phyloP scores from a whole-genome alignment of 1,284 basidiomycete species.

The Tilletia setariae region DNA sequence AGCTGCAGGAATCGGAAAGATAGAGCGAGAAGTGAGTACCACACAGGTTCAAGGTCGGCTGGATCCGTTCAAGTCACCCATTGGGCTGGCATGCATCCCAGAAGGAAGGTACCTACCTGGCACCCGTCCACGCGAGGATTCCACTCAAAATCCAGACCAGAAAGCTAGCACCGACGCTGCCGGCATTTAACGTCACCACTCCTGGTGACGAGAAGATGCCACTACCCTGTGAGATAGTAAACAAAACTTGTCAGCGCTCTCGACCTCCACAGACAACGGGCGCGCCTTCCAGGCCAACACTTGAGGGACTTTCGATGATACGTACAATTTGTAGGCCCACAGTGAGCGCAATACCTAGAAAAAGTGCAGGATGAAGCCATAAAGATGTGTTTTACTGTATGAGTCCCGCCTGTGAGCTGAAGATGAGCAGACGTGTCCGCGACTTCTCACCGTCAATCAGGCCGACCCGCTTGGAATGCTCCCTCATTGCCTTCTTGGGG shows the following conservation, averaged over 20 bases:
- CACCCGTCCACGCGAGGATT: constrained; percentile 49
- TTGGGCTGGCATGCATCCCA: neutral
- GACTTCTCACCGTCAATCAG: constrained; percentile 23
- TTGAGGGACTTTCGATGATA: neutral
- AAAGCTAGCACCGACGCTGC: constrained; percentile 44
- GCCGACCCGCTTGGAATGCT: neutral
- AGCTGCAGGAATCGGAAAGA: constrained; percentile 76
- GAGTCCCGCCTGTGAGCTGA: constrained; percentile 18
- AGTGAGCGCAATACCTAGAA: constrained; percentile 41
- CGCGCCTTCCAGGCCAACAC: no score
- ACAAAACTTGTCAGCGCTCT: no score
- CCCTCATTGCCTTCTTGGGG: constrained; percentile 15
- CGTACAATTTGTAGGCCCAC: constrained; percentile 47
- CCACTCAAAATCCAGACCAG: constrained; percentile 48
- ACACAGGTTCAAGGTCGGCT: neutral
- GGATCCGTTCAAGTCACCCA: no score
- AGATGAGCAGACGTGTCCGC: constrained; percentile 8
- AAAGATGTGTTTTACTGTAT: no score
- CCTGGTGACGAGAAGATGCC: constrained; percentile 53
- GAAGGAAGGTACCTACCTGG: constrained; percentile 55
- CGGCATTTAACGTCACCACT: constrained; percentile 48
- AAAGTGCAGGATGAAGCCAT: constrained; percentile 28
- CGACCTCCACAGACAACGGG: no score
- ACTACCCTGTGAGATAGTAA: constrained; percentile 26
- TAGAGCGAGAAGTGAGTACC: neutral